Conservation (phyloP, 805 yeast genomes). For the Sugiyamaella qingdaonensis region DNA sequence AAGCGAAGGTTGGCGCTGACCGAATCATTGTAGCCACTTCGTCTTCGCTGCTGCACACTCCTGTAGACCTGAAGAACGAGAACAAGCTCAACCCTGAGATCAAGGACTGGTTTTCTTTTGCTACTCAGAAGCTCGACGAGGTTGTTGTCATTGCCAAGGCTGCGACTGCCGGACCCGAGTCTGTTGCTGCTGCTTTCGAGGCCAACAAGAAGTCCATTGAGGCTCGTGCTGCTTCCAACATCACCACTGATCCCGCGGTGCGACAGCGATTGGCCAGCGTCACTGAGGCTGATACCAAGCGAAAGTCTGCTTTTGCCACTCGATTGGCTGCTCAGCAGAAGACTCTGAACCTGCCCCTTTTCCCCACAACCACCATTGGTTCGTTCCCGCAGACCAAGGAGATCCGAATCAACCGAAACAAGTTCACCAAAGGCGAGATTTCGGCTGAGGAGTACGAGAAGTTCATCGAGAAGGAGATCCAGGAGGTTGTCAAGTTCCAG, state of each 20-base stretch:
- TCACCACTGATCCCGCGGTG: conserved; percentile 90
- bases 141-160: conserved; percentile 89
- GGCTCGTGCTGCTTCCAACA: conserved; percentile 79
- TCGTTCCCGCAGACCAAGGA: conserved; percentile 99
- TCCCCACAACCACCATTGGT: conserved; percentile 99
- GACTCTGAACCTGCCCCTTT: conserved; percentile 88
- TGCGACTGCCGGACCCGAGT: conserved; percentile 62
- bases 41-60: conserved; percentile 96
- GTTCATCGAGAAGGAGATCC: conserved; percentile 96
- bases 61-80: conserved; percentile 93
- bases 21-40: conserved; percentile 85
- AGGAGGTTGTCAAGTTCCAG: conserved; percentile 95
- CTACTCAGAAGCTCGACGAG: conserved; percentile 91
- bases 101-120: conserved; percentile 98
- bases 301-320: conserved; percentile 79
- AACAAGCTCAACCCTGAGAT: conserved; percentile 83
- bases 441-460: conserved; percentile 92
- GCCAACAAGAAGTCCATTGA: conserved; percentile 84
- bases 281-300: conserved; percentile 64
- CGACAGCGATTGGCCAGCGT: conserved; percentile 74
- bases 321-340: conserved; percentile 86
- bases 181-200: conserved; percentile 69
- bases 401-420: conserved; percentile 97
- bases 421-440: conserved; percentile 94
- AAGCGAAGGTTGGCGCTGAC: conserved; percentile 71